Evolutionary conservation across 2,329 filamentous ascomycete species (phyloP).

Genomic region (Penicillium sp.): DNA sequence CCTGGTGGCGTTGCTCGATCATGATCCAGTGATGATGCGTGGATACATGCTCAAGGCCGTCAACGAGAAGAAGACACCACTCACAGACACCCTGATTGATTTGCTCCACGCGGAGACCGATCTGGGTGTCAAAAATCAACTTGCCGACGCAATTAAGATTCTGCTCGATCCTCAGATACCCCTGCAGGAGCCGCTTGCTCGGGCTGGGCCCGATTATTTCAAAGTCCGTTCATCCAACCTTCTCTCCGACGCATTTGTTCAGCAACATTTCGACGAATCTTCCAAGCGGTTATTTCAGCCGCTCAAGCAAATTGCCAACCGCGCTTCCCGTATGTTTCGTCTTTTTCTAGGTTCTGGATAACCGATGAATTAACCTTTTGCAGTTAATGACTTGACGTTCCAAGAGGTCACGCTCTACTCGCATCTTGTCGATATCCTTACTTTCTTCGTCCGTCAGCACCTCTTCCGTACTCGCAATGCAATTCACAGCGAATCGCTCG

Average conservation of each 20-base stretch:
- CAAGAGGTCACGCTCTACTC: constrained; percentile 88
- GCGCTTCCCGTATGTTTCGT: constrained; percentile 51
- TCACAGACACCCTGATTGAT: constrained; percentile 92
- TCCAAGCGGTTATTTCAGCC: constrained; percentile 85
- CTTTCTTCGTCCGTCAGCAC: constrained; percentile 91
- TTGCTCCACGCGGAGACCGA: constrained; percentile 88
- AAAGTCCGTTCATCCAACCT: constrained; percentile 67
- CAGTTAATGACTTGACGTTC: constrained; percentile 71
- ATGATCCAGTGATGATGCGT: constrained; percentile 92
- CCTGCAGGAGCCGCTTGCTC: constrained; percentile 59
- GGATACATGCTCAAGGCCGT: constrained; percentile 91
- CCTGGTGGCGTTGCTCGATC: constrained; percentile 89
- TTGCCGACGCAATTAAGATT: constrained; percentile 93
- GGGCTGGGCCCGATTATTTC: constrained; percentile 68
- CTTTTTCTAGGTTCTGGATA: neutral
- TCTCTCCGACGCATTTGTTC: constrained; percentile 82
- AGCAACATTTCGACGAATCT: constrained; percentile 85
- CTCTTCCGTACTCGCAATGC: constrained; percentile 84
- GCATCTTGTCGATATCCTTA: constrained; percentile 88
- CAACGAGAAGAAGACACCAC: constrained; percentile 77
- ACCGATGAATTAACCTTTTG: neutral
- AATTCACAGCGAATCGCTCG: constrained; percentile 76
- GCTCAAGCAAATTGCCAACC: constrained; percentile 74
- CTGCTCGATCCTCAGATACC: constrained; percentile 74
- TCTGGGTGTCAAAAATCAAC: constrained; percentile 90